These are phyloP conservation scores for Geotrichum bryndzae DNA, from an alignment of 1,139 yeast species.

Conservation along the genomic window DNA sequence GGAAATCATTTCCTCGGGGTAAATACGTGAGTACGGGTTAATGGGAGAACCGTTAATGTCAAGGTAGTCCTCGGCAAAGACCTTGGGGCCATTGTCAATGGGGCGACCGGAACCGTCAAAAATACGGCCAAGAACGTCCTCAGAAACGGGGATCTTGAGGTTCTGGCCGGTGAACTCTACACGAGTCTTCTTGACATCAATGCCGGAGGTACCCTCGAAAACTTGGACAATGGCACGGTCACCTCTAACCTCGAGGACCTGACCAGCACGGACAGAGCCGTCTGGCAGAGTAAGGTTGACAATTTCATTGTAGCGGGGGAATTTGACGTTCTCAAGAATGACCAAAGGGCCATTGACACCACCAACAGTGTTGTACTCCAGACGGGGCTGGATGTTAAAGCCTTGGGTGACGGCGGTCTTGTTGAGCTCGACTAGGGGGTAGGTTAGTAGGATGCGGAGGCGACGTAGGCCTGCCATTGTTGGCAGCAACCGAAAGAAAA, in stretches of 20 bases:
- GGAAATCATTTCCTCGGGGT: constrained; percentile 99
- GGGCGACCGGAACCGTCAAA: constrained; percentile 99
- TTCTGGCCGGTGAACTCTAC: constrained; percentile 96
- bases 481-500: not conserved
- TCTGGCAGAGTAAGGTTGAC: constrained; percentile 95
- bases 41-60: constrained; percentile 98
- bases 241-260: constrained; percentile 95
- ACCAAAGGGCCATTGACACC: constrained; percentile 98
- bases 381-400: constrained; percentile 81
- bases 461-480: not conserved
- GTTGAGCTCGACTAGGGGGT: constrained; percentile 59
- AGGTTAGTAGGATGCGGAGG: no score
- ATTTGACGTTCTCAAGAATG: constrained; percentile 90
- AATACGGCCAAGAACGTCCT: constrained; percentile 95
- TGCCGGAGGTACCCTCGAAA: constrained; percentile 96
- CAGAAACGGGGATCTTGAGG: constrained; percentile 89
- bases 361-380: constrained; percentile 90
- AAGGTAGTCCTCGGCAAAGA: constrained; percentile 94
- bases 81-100: constrained; percentile 96
- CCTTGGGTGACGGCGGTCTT: constrained; percentile 89
- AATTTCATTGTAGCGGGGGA: constrained; percentile 93
- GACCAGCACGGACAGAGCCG: constrained; percentile 91
- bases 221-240: constrained; percentile 97
- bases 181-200: constrained; percentile 93
- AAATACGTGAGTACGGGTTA: constrained; percentile 95